These are phyloP conservation scores for Skeletonema tropicum DNA, from an alignment of 108 stramenopile genomes.

Conservation along the genomic window DNA sequence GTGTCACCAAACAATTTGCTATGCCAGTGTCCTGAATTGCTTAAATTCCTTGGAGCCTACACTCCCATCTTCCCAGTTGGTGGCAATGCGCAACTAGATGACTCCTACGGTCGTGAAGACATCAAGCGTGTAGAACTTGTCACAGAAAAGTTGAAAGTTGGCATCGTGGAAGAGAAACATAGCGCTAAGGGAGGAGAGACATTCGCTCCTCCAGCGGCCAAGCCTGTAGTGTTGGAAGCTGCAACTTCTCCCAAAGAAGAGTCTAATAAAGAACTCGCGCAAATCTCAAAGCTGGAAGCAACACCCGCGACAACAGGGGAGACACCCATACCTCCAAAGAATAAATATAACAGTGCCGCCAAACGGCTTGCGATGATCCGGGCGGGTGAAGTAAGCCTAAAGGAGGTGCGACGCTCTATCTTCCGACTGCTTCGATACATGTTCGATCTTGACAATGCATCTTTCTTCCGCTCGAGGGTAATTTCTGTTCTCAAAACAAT, in stretches of 20 bases:
- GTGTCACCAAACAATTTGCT: conserved; percentile 63
- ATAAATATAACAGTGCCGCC: conserved; percentile 19
- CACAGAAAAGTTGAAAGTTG: conserved; percentile 43
- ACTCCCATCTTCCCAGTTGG: conserved; percentile 61
- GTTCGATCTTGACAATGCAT: conserved; percentile 88
- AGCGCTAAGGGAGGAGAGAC: conserved; percentile 6
- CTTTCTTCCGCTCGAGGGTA: conserved; percentile 81
- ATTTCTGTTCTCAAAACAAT: conserved; percentile 82
- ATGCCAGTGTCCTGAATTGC: conserved; percentile 69
- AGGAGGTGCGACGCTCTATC: conserved; percentile 69
- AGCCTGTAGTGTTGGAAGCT: background rate
- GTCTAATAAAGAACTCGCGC: background rate
- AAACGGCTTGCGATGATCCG: conserved; percentile 38
- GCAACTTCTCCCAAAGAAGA: background rate
- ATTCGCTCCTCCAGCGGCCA: background rate
- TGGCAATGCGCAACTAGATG: conserved; percentile 26
- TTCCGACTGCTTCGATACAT: conserved; percentile 74
- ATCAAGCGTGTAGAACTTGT: conserved; percentile 35
- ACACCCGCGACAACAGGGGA: conserved; percentile 7
- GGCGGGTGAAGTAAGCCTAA: conserved; percentile 66
- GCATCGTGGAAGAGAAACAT: conserved; percentile 39
- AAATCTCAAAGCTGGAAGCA: background rate
- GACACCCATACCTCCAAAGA: background rate
- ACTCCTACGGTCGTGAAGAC: conserved; percentile 45
- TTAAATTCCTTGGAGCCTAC: conserved; percentile 79